Conservation (phyloP, 768 basidiomycete species). For the Tricholoma bakamatsutake region DNA sequence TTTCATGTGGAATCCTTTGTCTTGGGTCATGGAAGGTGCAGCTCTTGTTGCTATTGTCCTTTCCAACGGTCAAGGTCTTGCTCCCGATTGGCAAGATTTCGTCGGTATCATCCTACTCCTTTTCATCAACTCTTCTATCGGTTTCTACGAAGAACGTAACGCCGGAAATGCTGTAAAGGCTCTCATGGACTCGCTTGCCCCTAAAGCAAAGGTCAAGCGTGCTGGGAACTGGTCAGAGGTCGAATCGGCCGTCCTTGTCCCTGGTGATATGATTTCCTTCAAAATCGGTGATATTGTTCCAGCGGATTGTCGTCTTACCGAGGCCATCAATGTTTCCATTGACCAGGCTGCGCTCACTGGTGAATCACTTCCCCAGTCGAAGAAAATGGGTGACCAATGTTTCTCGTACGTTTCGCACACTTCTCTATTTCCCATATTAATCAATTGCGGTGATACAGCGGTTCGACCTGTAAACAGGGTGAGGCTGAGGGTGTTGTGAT, state of each 20-base stretch:
- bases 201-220: conserved; percentile 94
- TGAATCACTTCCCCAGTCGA: conserved; percentile 89
- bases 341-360: conserved; percentile 98
- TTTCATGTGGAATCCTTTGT: conserved; percentile 99
- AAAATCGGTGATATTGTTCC: conserved; percentile 99
- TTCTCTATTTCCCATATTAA: conserved; percentile 4
- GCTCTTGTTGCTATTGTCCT: conserved; percentile 92
- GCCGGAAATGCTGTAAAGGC: conserved; percentile 99
- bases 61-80: conserved; percentile 80
- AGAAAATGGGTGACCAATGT: conserved; percentile 94
- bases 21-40: conserved; percentile 99
- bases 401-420: conserved; percentile 74
- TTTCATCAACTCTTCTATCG: conserved; percentile 92
- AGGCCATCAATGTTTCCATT: conserved; percentile 96
- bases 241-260: conserved; percentile 85
- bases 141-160: conserved; percentile 97
- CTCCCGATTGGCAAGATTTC: conserved; percentile 98
- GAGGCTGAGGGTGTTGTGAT: conserved; percentile 99
- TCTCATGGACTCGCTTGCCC: conserved; percentile 98
- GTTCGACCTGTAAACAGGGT: conserved; percentile 98
- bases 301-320: conserved; percentile 94
- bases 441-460: conserved; percentile 37
- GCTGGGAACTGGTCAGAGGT: conserved; percentile 83
- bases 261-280: conserved; percentile 95
- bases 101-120: conserved; percentile 90